Evolutionary conservation across 2,329 filamentous ascomycete genomes (phyloP).

Genomic region (Penicillium sp.): DNA sequence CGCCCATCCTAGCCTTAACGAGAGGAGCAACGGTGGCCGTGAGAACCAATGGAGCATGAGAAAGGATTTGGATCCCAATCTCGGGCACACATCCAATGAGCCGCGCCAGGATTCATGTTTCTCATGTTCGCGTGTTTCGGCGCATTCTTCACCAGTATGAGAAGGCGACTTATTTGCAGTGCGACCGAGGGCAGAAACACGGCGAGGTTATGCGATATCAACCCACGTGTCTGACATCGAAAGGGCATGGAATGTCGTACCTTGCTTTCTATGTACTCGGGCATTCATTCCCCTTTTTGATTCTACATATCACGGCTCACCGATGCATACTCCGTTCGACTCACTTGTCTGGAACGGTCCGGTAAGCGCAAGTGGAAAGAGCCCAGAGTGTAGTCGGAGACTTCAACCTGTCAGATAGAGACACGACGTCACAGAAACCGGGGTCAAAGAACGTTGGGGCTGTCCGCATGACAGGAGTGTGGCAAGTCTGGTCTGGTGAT

Average conservation of each 20-base stretch:
- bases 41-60: background rate
- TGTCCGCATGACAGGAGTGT: conserved; percentile 4
- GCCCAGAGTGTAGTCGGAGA: background rate
- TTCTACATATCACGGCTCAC: background rate
- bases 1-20: background rate
- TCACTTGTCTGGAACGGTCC: background rate
- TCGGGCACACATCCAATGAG: conserved; percentile 1
- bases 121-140: conserved; percentile 1
- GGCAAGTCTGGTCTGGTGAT: conserved; percentile 6
- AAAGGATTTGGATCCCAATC: background rate
- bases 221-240: conserved; percentile 19
- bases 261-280: conserved; percentile 8
- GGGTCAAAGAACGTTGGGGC: background rate
- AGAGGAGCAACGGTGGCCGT: background rate
- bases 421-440: conserved; percentile 1
- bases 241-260: conserved; percentile 8
- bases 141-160: background rate
- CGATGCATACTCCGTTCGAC: background rate
- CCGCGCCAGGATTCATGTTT: background rate
- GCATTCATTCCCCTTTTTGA: background rate
- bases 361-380: background rate
- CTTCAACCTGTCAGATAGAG: background rate
- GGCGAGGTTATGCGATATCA: background rate
- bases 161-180: background rate
- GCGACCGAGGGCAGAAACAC: background rate